Conservation (phyloP, 2,329 filamentous ascomycete species). For the Diaporthe velutina region DNA sequence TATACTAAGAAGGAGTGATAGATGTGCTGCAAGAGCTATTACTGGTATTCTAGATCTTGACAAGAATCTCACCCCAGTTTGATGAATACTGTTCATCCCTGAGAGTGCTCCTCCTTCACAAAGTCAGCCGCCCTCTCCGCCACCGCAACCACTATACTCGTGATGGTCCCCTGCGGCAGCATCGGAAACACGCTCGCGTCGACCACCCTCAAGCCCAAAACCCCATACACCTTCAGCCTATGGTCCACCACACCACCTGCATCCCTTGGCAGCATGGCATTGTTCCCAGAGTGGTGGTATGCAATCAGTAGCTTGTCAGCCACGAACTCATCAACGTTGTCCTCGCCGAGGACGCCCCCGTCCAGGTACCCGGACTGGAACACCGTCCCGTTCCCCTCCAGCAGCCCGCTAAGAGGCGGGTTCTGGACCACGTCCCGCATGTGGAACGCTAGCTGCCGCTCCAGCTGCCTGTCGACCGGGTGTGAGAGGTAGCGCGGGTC, state of each 20-base stretch:
- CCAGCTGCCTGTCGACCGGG: slow-evolving; percentile 47
- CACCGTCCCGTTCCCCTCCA: slow-evolving; percentile 39
- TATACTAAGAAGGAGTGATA: not conserved
- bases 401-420: slow-evolving; percentile 46
- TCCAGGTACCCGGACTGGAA: slow-evolving; percentile 7
- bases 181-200: slow-evolving; percentile 51
- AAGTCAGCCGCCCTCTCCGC: slow-evolving; percentile 32
- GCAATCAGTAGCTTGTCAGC: slow-evolving; percentile 8
- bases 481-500: slow-evolving; percentile 50
- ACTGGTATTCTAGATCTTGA: not conserved
- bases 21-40: not conserved
- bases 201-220: slow-evolving; percentile 54
- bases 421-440: slow-evolving; percentile 48
- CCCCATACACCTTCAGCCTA: slow-evolving; percentile 55
- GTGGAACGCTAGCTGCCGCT: slow-evolving; percentile 46
- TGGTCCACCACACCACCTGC: slow-evolving; percentile 56
- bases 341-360: not conserved
- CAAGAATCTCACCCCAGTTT: accelerated
- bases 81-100: not conserved
- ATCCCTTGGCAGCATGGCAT: slow-evolving; percentile 55
- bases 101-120: slow-evolving; percentile 23
- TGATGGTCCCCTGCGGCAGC: not conserved
- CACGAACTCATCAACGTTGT: slow-evolving; percentile 16
- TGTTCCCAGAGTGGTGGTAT: slow-evolving; percentile 55
- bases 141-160: slow-evolving; percentile 11